Conservation (phyloP, 2,329 filamentous ascomycete genomes). For the Calonectria henricotiae region DNA sequence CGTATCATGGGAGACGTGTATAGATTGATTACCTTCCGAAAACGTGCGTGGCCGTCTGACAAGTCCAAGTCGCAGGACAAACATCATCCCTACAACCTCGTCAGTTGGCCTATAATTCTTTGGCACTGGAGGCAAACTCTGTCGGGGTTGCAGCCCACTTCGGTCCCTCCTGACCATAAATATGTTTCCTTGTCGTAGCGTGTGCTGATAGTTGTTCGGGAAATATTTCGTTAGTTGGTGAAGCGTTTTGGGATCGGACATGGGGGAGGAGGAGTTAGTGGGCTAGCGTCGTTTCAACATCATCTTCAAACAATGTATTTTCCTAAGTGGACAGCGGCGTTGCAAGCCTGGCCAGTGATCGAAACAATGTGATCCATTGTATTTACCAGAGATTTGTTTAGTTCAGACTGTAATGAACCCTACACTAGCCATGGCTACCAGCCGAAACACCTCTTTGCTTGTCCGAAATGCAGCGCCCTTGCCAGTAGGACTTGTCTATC, state of each 20-base stretch:
- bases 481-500: background rate
- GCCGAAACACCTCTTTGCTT: background rate
- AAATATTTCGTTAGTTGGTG: background rate
- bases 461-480: background rate
- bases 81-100: conserved; percentile 3
- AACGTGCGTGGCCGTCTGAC: background rate
- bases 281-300: conserved; percentile 12
- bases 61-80: background rate
- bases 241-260: background rate
- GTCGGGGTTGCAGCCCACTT: background rate
- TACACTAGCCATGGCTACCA: background rate
- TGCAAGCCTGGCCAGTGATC: background rate
- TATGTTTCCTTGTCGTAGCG: conserved; percentile 4
- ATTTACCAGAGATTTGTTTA: conserved; percentile 1
- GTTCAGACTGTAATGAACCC: background rate
- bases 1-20: background rate
- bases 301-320: conserved; percentile 3
- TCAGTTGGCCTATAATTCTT: background rate
- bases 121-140: conserved; percentile 13
- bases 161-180: conserved; percentile 4
- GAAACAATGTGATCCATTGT: background rate
- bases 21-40: background rate
- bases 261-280: background rate
- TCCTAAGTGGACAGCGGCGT: background rate
- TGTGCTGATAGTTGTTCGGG: background rate